Evolutionary conservation across 805 yeast genomes (phyloP), one percentile per base, ranked within the genome.

Genomic region (Yarrowia bubula): DNA sequence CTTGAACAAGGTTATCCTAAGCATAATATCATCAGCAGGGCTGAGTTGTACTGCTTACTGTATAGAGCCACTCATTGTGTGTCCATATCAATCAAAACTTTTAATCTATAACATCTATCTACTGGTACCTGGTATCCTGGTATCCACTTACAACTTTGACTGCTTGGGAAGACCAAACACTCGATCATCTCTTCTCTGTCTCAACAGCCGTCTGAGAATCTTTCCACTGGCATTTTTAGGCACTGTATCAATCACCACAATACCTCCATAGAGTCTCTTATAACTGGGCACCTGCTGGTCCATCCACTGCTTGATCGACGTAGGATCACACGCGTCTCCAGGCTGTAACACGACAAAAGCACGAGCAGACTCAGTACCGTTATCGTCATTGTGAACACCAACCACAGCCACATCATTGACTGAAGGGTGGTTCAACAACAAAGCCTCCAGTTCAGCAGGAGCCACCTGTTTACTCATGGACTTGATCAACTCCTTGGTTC

Each of bases 211-310:
- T 82, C 98, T 86, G 87, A 91, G 88, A 71, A 92, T 91, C 82
- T 92, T 92, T 70, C 98, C 98, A 4, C 96, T 88, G 78, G 97
- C 86, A 32, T 96, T 90, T 83, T 92, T 92, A 76, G 98, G 98
- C 74, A 92, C 83, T 72, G 86, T 95, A 66, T 85, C 88, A 50
- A 91, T 88, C 64, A 88, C 80, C 67, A 87, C 84, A 66, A 90
- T 83, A 15, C 79, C 80, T 2, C 79, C 80, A 77, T 78, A 77
- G 1, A 77, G 70, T 11, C 75, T 68, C 69, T 77, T 77, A 69
- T 77, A 80, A 41, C 69, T 66, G 6, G 80, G 75, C 6, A 77
- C 79, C 50, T 68, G 70, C 57, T 66, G 53, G 66, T 76, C 76
- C 68, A 77, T 72, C 79, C 79, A 77, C 9, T 63, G 60, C 18